Conservation (phyloP, 495 filamentous ascomycete genomes). For the Talaromyces ruber region DNA sequence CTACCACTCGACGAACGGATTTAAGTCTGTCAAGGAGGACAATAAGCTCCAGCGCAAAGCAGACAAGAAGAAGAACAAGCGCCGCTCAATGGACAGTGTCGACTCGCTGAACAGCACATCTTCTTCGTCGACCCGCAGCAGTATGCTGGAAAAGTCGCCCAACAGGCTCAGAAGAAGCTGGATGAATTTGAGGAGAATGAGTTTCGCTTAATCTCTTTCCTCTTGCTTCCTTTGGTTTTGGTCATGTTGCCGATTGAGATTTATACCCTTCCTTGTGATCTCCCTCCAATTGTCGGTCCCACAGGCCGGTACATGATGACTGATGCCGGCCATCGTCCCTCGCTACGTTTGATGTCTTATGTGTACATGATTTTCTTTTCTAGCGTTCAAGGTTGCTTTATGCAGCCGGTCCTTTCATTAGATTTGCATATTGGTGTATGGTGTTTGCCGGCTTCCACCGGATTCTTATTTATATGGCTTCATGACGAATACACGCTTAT, state of each 20-base stretch:
- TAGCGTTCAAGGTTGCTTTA: not conserved
- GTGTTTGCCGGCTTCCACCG: not conserved
- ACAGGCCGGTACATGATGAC: not conserved
- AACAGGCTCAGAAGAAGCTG: slow-evolving; percentile 11
- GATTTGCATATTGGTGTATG: not conserved
- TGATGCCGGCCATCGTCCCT: not conserved
- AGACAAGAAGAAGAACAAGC: slow-evolving; percentile 12
- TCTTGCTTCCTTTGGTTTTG: not conserved
- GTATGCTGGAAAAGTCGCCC: slow-evolving; percentile 12
- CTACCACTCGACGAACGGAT: slow-evolving; percentile 27
- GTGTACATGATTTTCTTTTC: not conserved
- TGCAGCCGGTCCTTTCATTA: not conserved
- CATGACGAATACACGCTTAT: not conserved
- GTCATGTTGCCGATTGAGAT: not conserved
- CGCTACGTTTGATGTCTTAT: not conserved
- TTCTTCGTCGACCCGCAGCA: slow-evolving; percentile 19
- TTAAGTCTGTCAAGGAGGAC: slow-evolving; percentile 29
- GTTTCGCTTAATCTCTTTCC: slow-evolving; percentile 12
- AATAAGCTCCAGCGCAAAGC: slow-evolving; percentile 9
- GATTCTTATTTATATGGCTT: not conserved
- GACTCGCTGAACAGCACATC: slow-evolving; percentile 18
- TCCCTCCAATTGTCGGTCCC: not conserved
- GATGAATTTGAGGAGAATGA: not conserved
- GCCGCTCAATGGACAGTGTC: slow-evolving; percentile 21
- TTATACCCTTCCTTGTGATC: not conserved